Conservation (phyloP, 495 filamentous ascomycete genomes). For the Pseudoneurospora amorphoporcata region DNA sequence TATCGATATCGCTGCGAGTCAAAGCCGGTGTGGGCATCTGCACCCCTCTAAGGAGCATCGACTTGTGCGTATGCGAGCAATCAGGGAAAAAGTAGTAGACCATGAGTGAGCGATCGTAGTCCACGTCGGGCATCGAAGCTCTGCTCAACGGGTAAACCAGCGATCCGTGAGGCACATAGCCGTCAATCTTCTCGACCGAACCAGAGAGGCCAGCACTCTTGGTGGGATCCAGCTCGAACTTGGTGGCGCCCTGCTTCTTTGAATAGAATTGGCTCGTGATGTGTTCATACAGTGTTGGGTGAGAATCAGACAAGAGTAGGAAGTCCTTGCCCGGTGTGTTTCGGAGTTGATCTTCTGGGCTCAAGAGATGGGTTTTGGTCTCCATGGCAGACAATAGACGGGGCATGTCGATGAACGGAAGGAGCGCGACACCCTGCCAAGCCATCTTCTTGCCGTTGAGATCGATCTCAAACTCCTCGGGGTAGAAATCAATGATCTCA, state of each 20-base stretch:
- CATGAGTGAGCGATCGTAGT: slow-evolving; percentile 77
- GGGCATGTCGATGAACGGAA: slow-evolving; percentile 94
- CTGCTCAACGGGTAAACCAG: slow-evolving; percentile 49
- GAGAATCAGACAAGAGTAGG: slow-evolving; percentile 70
- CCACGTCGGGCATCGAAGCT: slow-evolving; percentile 60
- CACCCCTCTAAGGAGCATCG: slow-evolving; percentile 83
- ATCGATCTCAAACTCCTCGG: slow-evolving; percentile 84
- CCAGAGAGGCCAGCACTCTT: slow-evolving; percentile 71
- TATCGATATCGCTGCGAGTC: slow-evolving; percentile 60
- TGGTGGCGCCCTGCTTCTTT: slow-evolving; percentile 60
- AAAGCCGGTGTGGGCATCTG: slow-evolving; percentile 60
- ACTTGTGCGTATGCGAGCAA: slow-evolving; percentile 67
- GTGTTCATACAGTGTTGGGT: slow-evolving; percentile 68
- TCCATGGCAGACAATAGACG: slow-evolving; percentile 75
- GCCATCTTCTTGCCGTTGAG: slow-evolving; percentile 97
- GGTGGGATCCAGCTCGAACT: slow-evolving; percentile 59
- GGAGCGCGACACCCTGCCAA: slow-evolving; percentile 90
- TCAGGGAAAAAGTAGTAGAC: slow-evolving; percentile 77
- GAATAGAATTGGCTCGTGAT: slow-evolving; percentile 78
- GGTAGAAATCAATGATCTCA: slow-evolving; percentile 95
- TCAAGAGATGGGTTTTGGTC: slow-evolving; percentile 69
- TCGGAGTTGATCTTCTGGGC: slow-evolving; percentile 62
- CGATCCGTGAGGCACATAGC: slow-evolving; percentile 64
- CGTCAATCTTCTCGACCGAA: slow-evolving; percentile 68
- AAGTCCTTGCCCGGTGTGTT: slow-evolving; percentile 76